A percentile compares a stretch with the other conserved stretches of the same genome.
These are phyloP conservation scores for Hanseniaspora sp. DNA, from an alignment of 1,139 yeast species.

Conservation along the genomic window DNA sequence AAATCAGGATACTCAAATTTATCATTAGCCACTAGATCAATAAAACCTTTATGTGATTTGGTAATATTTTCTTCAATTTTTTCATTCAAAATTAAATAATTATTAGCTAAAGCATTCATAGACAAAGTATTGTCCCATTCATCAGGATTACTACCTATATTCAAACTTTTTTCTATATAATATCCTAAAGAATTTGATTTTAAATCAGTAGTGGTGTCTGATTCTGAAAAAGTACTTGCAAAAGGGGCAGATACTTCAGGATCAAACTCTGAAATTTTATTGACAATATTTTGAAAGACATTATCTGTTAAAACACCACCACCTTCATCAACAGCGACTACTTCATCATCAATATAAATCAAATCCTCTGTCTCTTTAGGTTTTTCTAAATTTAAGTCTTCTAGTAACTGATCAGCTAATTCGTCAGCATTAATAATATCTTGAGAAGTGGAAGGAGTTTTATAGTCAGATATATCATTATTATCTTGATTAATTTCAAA, in stretches of 20 bases:
- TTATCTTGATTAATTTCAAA: too few relatives aligned
- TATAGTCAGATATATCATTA: too few relatives aligned
- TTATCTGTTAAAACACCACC: constrained; percentile 5
- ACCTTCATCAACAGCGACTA: background rate
- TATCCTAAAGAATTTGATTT: constrained; percentile 2
- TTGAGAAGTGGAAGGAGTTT: too few relatives aligned
- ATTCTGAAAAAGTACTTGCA: constrained; percentile 1
- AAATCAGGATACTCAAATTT: constrained; percentile 6
- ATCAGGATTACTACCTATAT: constrained; percentile 1
- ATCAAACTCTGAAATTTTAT: background rate
- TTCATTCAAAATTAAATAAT: constrained; percentile 5
- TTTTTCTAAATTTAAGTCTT: background rate
- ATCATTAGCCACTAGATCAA: background rate
- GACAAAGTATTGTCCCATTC: constrained; percentile 4
- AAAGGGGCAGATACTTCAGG: background rate
- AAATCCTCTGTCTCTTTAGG: background rate
- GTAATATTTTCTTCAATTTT: constrained; percentile 1
- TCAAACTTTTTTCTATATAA: constrained; percentile 4
- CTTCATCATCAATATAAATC: constrained; percentile 4
- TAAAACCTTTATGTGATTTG: background rate
- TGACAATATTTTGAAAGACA: constrained; percentile 8
- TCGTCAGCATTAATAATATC: too few relatives aligned
- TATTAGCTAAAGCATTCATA: background rate
- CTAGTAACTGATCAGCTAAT: background rate
- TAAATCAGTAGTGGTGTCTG: background rate